Evolutionary conservation across 495 filamentous ascomycete species (phyloP).

Genomic region (Aspergillus leporis): DNA sequence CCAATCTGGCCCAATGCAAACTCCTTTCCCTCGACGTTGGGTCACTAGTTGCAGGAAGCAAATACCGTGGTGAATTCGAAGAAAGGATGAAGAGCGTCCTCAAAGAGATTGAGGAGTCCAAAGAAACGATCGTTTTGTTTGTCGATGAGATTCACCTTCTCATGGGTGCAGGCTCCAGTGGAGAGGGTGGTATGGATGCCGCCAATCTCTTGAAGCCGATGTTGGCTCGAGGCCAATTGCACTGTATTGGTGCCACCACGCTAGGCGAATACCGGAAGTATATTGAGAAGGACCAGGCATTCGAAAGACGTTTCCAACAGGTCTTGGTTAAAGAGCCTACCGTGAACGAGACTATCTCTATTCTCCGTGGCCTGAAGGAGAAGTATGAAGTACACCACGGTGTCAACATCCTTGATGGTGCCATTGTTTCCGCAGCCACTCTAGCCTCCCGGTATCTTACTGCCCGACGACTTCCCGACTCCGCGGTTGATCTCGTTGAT

Average conservation of each 20-base stretch:
- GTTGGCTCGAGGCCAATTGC: slow-evolving; percentile 91
- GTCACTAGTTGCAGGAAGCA: slow-evolving; percentile 91
- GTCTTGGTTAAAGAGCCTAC: slow-evolving; percentile 92
- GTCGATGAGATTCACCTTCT: slow-evolving; percentile 98
- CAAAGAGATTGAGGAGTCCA: slow-evolving; percentile 95
- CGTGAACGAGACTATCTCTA: slow-evolving; percentile 89
- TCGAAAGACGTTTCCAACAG: slow-evolving; percentile 98
- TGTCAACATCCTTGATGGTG: slow-evolving; percentile 91
- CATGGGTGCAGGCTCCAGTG: slow-evolving; percentile 92
- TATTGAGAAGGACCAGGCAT: slow-evolving; percentile 97
- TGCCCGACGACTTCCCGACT: slow-evolving; percentile 86
- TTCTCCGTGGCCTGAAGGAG: slow-evolving; percentile 94
- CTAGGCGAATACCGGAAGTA: slow-evolving; percentile 96
- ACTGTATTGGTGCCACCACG: slow-evolving; percentile 97
- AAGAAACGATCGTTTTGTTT: slow-evolving; percentile 95
- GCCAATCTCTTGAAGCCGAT: slow-evolving; percentile 97
- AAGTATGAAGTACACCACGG: slow-evolving; percentile 97
- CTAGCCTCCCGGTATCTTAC: slow-evolving; percentile 92
- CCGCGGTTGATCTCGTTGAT: slow-evolving; percentile 93
- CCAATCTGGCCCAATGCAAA: slow-evolving; percentile 91
- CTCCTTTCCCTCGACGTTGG: slow-evolving; percentile 94
- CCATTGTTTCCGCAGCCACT: slow-evolving; percentile 86
- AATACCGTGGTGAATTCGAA: slow-evolving; percentile 97
- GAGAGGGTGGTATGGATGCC: slow-evolving; percentile 98
- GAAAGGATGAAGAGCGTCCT: slow-evolving; percentile 98